Percentiles rank a stretch among this genome's conserved stretches.
Conservation (phyloP, 1,284 basidiomycete species). For the Marasmius tenuissimus region DNA sequence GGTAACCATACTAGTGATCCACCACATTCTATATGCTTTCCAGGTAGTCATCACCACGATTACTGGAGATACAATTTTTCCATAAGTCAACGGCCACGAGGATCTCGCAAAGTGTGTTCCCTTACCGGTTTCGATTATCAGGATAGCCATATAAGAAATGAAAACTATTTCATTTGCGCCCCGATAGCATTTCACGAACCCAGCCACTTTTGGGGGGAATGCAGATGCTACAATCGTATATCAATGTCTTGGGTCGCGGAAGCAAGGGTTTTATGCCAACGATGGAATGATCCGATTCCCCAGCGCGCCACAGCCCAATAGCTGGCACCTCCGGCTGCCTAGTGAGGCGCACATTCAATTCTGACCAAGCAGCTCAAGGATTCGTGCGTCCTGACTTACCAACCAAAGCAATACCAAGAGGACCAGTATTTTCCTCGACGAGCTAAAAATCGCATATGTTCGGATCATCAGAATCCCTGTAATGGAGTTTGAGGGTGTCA, state of each 20-base stretch:
- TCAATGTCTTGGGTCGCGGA: too few relatives aligned
- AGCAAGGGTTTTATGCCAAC: too few relatives aligned
- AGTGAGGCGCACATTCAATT: background rate
- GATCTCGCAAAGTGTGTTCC: too few relatives aligned
- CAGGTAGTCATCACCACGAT: background rate
- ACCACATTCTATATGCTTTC: background rate
- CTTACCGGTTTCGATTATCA: background rate
- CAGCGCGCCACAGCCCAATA: too few relatives aligned
- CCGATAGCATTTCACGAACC: too few relatives aligned
- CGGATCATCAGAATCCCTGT: background rate
- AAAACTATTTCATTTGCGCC: too few relatives aligned
- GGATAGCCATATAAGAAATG: background rate
- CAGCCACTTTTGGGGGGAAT: too few relatives aligned
- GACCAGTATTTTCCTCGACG: background rate
- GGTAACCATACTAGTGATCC: background rate
- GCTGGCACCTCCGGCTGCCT: background rate
- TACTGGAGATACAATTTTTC: background rate
- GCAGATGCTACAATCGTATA: too few relatives aligned
- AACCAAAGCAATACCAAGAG: background rate
- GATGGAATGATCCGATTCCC: too few relatives aligned
- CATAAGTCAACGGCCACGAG: background rate
- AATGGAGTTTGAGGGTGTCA: too few relatives aligned
- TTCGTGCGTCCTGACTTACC: too few relatives aligned
- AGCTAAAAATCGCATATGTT: background rate
- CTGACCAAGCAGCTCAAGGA: background rate